These are phyloP conservation scores for Sordariomycetes sp. DNA, from an alignment of 2,329 filamentous ascomycete genomes.

Conservation along the genomic window DNA sequence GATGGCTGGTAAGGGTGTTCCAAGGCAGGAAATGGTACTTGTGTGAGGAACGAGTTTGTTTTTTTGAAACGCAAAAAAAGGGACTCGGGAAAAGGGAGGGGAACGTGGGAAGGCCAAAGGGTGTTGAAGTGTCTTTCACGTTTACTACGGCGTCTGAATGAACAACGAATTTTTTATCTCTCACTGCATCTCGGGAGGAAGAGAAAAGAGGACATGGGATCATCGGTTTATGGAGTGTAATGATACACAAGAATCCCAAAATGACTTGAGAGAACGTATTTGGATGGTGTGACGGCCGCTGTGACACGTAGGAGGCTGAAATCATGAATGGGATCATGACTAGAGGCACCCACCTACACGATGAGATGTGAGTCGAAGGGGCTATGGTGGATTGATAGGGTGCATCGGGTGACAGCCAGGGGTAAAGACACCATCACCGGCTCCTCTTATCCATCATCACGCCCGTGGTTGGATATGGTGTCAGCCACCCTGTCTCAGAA, in stretches of 20 bases:
- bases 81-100: background rate
- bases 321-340: too few relatives aligned
- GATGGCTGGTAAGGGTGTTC: background rate
- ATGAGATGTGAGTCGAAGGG: too few relatives aligned
- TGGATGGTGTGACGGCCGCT: too few relatives aligned
- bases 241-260: slow-evolving; percentile 17
- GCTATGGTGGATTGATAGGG: too few relatives aligned
- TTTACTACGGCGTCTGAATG: slow-evolving; percentile 4
- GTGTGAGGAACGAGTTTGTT: background rate
- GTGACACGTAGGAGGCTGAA: too few relatives aligned
- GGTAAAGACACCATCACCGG: too few relatives aligned
- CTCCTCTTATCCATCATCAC: too few relatives aligned
- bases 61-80: background rate
- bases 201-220: slow-evolving; percentile 22
- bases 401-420: too few relatives aligned
- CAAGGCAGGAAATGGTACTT: background rate
- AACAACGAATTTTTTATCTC: slow-evolving; percentile 1
- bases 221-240: slow-evolving; percentile 23
- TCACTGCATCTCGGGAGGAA: slow-evolving; percentile 18
- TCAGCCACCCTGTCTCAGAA: too few relatives aligned
- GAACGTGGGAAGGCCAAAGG: slow-evolving; percentile 9
- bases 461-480: too few relatives aligned
- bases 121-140: slow-evolving; percentile 2
- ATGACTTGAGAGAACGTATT: background rate
- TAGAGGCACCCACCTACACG: too few relatives aligned